phyloP scores from a whole-genome alignment of 768 basidiomycete genomes.

The Dendrothele bispora region DNA sequence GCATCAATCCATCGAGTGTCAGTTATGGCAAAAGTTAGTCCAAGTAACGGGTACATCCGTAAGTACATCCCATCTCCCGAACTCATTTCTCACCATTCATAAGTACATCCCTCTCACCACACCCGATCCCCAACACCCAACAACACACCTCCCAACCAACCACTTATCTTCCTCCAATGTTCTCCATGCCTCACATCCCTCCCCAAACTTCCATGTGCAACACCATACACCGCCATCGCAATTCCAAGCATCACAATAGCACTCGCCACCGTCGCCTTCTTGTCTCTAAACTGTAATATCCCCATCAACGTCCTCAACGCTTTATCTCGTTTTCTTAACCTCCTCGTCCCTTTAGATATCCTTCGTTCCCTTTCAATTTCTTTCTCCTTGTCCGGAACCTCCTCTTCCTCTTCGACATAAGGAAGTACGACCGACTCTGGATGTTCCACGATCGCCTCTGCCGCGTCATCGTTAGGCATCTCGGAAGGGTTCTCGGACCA shows the following conservation, averaged over 20 bases:
- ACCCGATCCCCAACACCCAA: constrained; percentile 23
- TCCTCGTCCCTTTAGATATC: constrained; percentile 13
- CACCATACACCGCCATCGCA: constrained; percentile 62
- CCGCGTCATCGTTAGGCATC: constrained; percentile 53
- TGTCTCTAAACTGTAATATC: constrained; percentile 20
- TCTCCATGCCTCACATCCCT: constrained; percentile 15
- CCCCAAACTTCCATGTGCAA: constrained; percentile 25
- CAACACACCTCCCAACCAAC: constrained; percentile 28
- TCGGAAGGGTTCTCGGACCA: constrained; percentile 54
- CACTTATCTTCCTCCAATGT: constrained; percentile 26
- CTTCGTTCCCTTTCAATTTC: too few relatives aligned
- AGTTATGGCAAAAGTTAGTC: too few relatives aligned
- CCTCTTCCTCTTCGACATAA: constrained; percentile 31
- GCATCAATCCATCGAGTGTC: too few relatives aligned
- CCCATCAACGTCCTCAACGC: constrained; percentile 18
- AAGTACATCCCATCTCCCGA: too few relatives aligned
- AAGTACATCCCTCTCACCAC: too few relatives aligned
- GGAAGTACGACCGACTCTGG: constrained; percentile 61
- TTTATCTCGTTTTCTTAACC: constrained; percentile 13
- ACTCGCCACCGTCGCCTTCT: constrained; percentile 54
- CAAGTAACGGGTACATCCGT: too few relatives aligned
- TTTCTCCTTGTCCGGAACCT: constrained; percentile 17
- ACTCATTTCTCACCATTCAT: too few relatives aligned
- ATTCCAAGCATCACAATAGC: constrained; percentile 71
- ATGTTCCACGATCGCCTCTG: constrained; percentile 57